Percentiles rank a stretch among this genome's conserved stretches.
phyloP scores from a whole-genome alignment of 352 stramenopile species.

The Globisporangium nagaii region DNA sequence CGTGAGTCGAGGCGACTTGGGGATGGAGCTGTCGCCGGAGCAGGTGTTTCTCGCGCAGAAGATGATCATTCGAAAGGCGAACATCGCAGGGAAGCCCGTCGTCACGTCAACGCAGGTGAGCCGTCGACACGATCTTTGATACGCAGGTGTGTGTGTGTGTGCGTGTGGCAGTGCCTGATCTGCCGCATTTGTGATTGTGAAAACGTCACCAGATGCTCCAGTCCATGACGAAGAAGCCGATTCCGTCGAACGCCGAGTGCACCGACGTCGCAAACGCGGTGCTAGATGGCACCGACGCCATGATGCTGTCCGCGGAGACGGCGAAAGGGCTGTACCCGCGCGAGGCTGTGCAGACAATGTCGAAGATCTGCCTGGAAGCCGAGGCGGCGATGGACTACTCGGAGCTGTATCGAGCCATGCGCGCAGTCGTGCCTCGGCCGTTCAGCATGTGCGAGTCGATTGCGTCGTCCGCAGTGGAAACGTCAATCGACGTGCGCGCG shows the following conservation, averaged over 20 bases:
- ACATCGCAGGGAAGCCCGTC: conserved; percentile 96
- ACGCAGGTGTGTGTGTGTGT: too few species aligned
- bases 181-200: not conserved
- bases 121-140: too few species aligned
- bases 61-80: conserved; percentile 97
- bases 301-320: conserved; percentile 99
- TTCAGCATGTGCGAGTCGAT: conserved; percentile 91
- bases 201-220: conserved; percentile 95
- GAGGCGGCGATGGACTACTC: conserved; percentile 78
- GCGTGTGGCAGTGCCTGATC: too few species aligned
- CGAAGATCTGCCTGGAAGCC: conserved; percentile 89
- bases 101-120: conserved; percentile 89
- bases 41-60: conserved; percentile 99
- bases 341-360: conserved; percentile 94
- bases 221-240: conserved; percentile 97
- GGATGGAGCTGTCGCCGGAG: conserved; percentile 97
- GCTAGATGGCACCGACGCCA: conserved; percentile 97
- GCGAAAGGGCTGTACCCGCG: conserved; percentile 97
- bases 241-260: conserved; percentile 98
- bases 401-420: conserved; percentile 57
- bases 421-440: conserved; percentile 35
- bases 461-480: conserved; percentile 96
- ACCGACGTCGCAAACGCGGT: conserved; percentile 99
- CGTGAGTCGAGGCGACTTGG: conserved; percentile 98
- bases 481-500: conserved; percentile 94